A percentile compares a stretch with the other conserved stretches of the same genome.
Conservation (phyloP, 2,329 filamentous ascomycete species). For the Colletotrichum sp. region DNA sequence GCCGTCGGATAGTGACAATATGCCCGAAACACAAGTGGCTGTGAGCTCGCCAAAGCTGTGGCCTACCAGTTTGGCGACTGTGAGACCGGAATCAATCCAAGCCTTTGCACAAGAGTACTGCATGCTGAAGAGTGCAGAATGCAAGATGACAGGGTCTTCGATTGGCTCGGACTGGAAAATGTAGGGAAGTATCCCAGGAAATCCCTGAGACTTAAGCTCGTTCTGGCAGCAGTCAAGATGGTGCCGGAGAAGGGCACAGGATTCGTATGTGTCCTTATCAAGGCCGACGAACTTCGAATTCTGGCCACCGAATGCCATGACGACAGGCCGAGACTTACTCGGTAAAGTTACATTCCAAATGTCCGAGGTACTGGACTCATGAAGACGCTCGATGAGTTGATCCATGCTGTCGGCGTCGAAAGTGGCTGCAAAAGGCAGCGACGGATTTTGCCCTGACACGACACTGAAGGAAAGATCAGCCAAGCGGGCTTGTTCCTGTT, state of each 20-base stretch:
- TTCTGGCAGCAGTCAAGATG: conserved; percentile 39
- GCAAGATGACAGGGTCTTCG: conserved; percentile 33
- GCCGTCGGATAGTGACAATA: conserved; percentile 32
- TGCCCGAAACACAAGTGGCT: conserved; percentile 39
- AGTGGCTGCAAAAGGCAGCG: not conserved
- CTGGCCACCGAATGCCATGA: conserved; percentile 45
- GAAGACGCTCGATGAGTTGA: not conserved
- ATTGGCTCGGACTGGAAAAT: conserved; percentile 30
- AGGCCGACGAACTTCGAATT: not conserved
- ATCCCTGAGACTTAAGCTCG: conserved; percentile 27
- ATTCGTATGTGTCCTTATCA: conserved; percentile 4
- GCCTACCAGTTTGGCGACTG: conserved; percentile 18
- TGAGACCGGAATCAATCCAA: not conserved
- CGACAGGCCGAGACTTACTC: conserved; percentile 26
- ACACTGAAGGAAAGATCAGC: not conserved
- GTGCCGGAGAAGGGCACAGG: conserved; percentile 24
- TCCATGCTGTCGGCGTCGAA: not conserved
- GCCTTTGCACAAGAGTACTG: not conserved
- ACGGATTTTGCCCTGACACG: not conserved
- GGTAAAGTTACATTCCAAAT: not conserved
- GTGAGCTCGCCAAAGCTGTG: conserved; percentile 47
- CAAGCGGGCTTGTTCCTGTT: not conserved
- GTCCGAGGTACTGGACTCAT: not conserved
- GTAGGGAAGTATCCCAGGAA: conserved; percentile 32
- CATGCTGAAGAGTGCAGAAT: conserved; percentile 29